Percentiles rank a stretch among this genome's conserved stretches.
Evolutionary conservation across 805 yeast species (phyloP).

Genomic region (Cyberlindnera meyerae): DNA sequence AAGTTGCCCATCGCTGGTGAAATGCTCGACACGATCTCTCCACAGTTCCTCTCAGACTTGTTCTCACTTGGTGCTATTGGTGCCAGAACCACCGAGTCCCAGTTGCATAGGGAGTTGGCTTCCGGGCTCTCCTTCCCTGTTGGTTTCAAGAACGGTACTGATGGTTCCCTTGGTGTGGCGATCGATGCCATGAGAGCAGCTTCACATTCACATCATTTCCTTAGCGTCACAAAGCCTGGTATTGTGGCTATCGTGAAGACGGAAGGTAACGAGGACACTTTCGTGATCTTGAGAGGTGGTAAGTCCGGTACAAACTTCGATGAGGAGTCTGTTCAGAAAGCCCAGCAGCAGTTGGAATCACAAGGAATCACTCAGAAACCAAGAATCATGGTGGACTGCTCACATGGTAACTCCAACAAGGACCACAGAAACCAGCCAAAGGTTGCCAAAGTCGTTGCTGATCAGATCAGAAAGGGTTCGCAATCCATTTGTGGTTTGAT

Average conservation of each 20-base stretch:
- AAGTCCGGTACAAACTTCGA: constrained; percentile 89
- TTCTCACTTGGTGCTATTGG: constrained; percentile 98
- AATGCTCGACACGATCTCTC: constrained; percentile 96
- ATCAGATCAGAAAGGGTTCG: constrained; percentile 75
- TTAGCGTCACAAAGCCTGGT: constrained; percentile 94
- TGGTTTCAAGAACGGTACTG: constrained; percentile 98
- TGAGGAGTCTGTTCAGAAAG: constrained; percentile 61
- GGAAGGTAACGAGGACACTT: constrained; percentile 86
- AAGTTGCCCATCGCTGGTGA: constrained; percentile 92
- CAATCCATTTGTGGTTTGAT: constrained; percentile 82
- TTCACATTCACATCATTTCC: constrained; percentile 87
- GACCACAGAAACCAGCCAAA: constrained; percentile 90
- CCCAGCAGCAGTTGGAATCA: constrained; percentile 54
- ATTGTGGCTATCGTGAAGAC: constrained; percentile 94
- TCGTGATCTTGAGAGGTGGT: constrained; percentile 94
- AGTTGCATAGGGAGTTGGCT: constrained; percentile 93
- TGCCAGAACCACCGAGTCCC: constrained; percentile 98
- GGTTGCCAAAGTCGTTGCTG: constrained; percentile 73
- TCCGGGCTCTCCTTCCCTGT: constrained; percentile 97
- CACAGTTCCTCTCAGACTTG: constrained; percentile 89
- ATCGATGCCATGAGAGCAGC: constrained; percentile 93
- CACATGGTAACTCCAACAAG: constrained; percentile 93
- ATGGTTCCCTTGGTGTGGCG: constrained; percentile 91
- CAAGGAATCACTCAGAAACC: constrained; percentile 37
- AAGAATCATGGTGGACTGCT: constrained; percentile 93